A percentile compares a stretch with the other conserved stretches of the same genome.
These are phyloP conservation scores for Gaillardinia entomophila DNA, from an alignment of 805 yeast genomes.

Conservation along the genomic window DNA sequence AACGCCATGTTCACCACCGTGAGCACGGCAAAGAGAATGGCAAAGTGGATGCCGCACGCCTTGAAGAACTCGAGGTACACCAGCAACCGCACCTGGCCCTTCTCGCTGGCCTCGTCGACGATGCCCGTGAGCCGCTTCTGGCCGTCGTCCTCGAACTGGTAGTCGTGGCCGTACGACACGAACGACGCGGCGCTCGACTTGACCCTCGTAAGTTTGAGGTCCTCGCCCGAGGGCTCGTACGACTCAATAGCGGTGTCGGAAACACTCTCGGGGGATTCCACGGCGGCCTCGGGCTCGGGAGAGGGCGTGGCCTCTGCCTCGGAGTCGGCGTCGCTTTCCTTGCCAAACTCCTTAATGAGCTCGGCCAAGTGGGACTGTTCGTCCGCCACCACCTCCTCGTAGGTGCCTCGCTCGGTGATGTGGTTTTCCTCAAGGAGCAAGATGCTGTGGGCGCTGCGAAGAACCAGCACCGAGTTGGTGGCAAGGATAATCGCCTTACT, in stretches of 20 bases:
- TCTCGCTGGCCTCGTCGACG: neutral
- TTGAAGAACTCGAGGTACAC: constrained; percentile 11
- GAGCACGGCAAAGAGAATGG: constrained; percentile 8
- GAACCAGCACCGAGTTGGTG: constrained; percentile 32
- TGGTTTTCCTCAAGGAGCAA: constrained; percentile 22
- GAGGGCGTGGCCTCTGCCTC: neutral
- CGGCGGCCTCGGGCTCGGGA: neutral
- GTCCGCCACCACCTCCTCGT: constrained; percentile 12
- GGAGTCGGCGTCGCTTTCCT: constrained; percentile 3
- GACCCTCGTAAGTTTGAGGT: constrained; percentile 6
- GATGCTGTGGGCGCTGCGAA: constrained; percentile 29
- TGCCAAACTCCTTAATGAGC: constrained; percentile 17
- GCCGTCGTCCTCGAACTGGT: neutral
- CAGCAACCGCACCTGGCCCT: constrained; percentile 11
- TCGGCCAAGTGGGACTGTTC: constrained; percentile 14
- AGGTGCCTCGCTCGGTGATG: constrained; percentile 24
- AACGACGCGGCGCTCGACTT: constrained; percentile 8
- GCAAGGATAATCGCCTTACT: constrained; percentile 32
- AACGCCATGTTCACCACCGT: constrained; percentile 7
- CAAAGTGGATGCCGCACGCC: constrained; percentile 10
- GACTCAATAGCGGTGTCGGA: constrained; percentile 7
- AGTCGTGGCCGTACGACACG: constrained; percentile 8
- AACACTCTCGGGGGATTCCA: constrained; percentile 1
- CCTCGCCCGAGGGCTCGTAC: constrained; percentile 4
- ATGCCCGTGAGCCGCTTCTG: neutral